A percentile compares a stretch with the other conserved stretches of the same genome.
These are phyloP conservation scores for Ustilago nuda DNA, from an alignment of 1,284 basidiomycete species.

Conservation along the genomic window DNA sequence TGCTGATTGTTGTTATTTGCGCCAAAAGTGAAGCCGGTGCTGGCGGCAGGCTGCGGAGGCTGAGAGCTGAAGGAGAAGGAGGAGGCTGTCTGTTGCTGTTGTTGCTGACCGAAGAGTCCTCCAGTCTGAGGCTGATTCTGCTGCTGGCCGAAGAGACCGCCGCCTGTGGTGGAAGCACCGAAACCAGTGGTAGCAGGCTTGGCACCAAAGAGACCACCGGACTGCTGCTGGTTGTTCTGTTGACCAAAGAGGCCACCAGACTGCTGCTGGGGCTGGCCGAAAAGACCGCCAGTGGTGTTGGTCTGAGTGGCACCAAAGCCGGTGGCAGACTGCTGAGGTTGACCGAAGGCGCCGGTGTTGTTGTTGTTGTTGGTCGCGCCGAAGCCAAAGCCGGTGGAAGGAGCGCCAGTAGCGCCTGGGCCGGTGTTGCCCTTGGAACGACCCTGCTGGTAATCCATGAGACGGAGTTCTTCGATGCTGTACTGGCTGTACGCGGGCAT, in stretches of 20 bases:
- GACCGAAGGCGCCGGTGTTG: constrained; percentile 46
- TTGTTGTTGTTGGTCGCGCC: constrained; percentile 31
- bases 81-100: constrained; percentile 53
- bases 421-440: constrained; percentile 57
- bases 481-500: constrained; percentile 59
- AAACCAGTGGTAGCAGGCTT: constrained; percentile 55
- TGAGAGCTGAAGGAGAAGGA: constrained; percentile 63
- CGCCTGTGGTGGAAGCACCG: constrained; percentile 51
- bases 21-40: constrained; percentile 56
- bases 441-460: constrained; percentile 63
- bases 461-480: constrained; percentile 61
- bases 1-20: constrained; percentile 48
- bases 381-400: constrained; percentile 54
- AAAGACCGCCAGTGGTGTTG: constrained; percentile 46
- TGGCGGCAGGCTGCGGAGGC: constrained; percentile 62
- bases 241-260: constrained; percentile 68
- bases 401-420: constrained; percentile 43
- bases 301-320: constrained; percentile 46
- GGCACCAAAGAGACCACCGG: constrained; percentile 69
- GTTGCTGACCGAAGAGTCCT: constrained; percentile 64
- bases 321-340: constrained; percentile 52
- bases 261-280: constrained; percentile 57
- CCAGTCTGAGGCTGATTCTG: constrained; percentile 54
- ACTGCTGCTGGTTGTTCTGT: constrained; percentile 66
- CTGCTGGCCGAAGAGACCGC: constrained; percentile 66